Evolutionary conservation across 352 stramenopile species (phyloP).

Genomic region (Halophytophthora polymorphica): DNA sequence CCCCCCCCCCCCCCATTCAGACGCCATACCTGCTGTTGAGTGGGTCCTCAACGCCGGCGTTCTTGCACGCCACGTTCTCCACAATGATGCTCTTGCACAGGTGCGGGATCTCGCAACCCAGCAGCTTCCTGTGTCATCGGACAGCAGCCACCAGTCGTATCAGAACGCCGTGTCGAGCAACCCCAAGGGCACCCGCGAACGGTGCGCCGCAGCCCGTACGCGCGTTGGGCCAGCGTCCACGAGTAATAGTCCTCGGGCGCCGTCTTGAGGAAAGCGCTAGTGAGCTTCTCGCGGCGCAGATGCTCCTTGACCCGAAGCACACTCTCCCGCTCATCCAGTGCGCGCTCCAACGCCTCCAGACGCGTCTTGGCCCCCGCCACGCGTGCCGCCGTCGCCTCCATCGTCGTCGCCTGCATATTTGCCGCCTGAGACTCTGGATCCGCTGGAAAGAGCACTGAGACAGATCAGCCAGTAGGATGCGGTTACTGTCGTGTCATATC

Average conservation of each 20-base stretch:
- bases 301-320: conserved; percentile 49
- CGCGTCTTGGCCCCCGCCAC: conserved; percentile 32
- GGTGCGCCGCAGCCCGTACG: conserved; percentile 32
- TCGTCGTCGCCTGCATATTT: conserved; percentile 10
- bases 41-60: conserved; percentile 46
- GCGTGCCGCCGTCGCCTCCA: conserved; percentile 31
- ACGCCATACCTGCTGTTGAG: conserved; percentile 73
- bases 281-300: conserved; percentile 37
- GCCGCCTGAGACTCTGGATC: no score
- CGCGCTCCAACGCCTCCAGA: conserved; percentile 40
- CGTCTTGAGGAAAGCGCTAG: conserved; percentile 65
- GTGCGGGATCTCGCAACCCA: conserved; percentile 62
- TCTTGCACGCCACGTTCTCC: conserved; percentile 79
- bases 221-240: conserved; percentile 63
- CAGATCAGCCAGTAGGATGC: no score
- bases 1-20: no score
- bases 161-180: no score
- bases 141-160: conserved; percentile 2
- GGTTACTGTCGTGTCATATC: no score
- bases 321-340: conserved; percentile 46
- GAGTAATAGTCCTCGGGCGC: conserved; percentile 71
- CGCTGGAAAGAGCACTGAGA: no score
- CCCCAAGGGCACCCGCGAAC: no score
- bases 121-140: conserved; percentile 38
- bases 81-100: conserved; percentile 90